Evolutionary conservation across 257 asterid genomes (phyloP), one percentile per base, ranked within the genome.

Genomic region (Coffea eugenioides): DNA sequence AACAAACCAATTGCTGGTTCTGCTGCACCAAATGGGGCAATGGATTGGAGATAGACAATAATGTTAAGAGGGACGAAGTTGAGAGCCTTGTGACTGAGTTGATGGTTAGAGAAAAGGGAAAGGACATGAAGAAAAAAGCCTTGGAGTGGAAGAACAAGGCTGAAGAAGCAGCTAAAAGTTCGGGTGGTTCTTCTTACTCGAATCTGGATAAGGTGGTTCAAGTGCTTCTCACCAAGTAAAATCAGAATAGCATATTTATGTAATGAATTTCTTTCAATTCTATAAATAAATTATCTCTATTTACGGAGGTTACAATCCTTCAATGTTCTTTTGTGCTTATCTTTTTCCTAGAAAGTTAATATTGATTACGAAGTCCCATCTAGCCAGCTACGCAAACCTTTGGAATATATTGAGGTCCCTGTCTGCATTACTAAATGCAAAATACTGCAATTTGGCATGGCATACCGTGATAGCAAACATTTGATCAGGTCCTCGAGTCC

Each of bases 1-100:
- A 86, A 46, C 82, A 72, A 8, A 80, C 86, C 2, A 86, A 84
- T 31, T 79, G 86, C 48, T 77, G 84, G 88, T 82, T 39, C 57
- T 73, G 59, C 41, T 82, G 86, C 57, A 77, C 66, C 0, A 25
- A 51, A 14, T 82, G 75, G 84, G 86, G 83, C 0, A 69, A 77
- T 0, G 90, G 83, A 0, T 70, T 84, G 84, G 88, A 86, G 76
- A 84, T 82, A 15, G 79, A 77, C 57, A 70, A 46, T 46, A 69
- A 84, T 48, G 88, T 80, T 23, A 79, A 80, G 52, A 77, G 90
- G 27, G 66, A 79, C 34, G 86, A 51, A 69, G 73, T 82, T 25
- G 86, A 76, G 31, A 69, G 69, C 3, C 81, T 80, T 69, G 86
- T 86, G 45, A 76, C 45, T 23, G 84, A 86, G 56, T 45, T 81